Evolutionary conservation across 352 stramenopile genomes (phyloP), one percentile per base, ranked within the genome.

Genomic region (Globisporangium paddicum): DNA sequence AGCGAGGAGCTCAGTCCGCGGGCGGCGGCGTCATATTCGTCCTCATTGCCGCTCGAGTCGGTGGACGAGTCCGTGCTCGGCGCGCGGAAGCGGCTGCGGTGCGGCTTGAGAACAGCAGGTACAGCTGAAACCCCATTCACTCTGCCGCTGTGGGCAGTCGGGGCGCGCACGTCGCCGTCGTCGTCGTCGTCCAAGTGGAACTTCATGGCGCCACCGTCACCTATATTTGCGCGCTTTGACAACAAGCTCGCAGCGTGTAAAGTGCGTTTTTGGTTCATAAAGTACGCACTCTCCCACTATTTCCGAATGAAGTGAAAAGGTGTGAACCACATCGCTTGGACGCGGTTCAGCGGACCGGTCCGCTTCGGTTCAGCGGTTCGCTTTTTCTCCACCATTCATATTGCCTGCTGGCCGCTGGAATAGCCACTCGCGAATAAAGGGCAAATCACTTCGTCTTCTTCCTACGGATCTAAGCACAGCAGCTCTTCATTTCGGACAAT

Each of bases 401-500:
- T 81, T 62, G 51, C 42, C 40, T 41, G 45, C 37, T 57, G 34
- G 38, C 28, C n/a, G 44, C 38, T 58, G 61, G 21, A 44, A 42
- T n/a, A 44, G 44, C 34, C 44, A 45, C 42, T 54, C 41, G 56
- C 56, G 37, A 54, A 54, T 25, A 44, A 63, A 35, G 66, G 46
- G 56, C 71, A 85, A 87, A 75, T 62, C 82, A 92, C 80, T 92
- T 54, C 78, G 77, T 83, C 80, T 92, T 92, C 82, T 92, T 92
- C 82, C 82, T 88, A 73, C 82, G 84, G 71, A 88, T 86, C 77
- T 79, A 73, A 73, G 73, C 89, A 82, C 77, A 81, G 72, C 74
- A n/a, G 50, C 50, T 57, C 50, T 57, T 57, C 50, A 57, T 57
- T 35, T 73, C 69, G 72, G 83, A 85, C 66, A 69, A 71, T 53